Evolutionary conservation across 1,284 basidiomycete genomes (phyloP).

Genomic region (Tylopilus sp.): DNA sequence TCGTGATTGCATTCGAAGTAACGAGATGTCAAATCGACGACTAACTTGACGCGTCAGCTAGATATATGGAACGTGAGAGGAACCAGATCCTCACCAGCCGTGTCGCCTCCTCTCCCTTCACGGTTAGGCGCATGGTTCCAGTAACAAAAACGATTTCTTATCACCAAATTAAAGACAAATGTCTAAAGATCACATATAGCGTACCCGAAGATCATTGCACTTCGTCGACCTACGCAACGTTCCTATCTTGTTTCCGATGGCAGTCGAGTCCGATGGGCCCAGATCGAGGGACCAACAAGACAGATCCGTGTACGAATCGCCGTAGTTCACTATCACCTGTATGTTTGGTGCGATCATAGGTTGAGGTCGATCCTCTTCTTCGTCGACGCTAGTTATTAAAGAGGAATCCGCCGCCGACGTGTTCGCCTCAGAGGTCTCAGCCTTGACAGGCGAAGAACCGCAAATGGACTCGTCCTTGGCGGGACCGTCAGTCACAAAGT

Average conservation of each 20-base stretch:
- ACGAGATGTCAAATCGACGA: too few relatives aligned
- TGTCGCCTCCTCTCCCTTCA: neutral
- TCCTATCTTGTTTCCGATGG: neutral
- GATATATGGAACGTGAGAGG: neutral
- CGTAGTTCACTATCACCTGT: neutral
- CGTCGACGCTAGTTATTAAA: conserved; percentile 5
- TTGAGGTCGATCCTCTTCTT: conserved; percentile 4
- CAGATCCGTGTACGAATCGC: conserved; percentile 6
- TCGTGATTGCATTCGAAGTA: too few relatives aligned
- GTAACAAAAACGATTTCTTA: conserved; percentile 4
- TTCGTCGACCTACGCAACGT: conserved; percentile 13
- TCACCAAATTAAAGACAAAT: neutral
- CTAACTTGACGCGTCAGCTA: neutral
- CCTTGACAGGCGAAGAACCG: conserved; percentile 4
- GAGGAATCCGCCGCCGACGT: conserved; percentile 12
- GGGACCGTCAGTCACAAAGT: neutral
- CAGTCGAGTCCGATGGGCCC: neutral
- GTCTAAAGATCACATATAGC: neutral
- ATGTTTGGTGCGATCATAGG: neutral
- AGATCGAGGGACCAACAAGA: conserved; percentile 8
- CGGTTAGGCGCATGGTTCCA: neutral
- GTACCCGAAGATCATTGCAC: conserved; percentile 11
- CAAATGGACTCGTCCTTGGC: neutral
- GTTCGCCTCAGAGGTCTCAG: neutral
- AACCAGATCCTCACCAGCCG: neutral